phyloP scores from a whole-genome alignment of 176 grass and related monocot species.

The Juncus effusus region DNA sequence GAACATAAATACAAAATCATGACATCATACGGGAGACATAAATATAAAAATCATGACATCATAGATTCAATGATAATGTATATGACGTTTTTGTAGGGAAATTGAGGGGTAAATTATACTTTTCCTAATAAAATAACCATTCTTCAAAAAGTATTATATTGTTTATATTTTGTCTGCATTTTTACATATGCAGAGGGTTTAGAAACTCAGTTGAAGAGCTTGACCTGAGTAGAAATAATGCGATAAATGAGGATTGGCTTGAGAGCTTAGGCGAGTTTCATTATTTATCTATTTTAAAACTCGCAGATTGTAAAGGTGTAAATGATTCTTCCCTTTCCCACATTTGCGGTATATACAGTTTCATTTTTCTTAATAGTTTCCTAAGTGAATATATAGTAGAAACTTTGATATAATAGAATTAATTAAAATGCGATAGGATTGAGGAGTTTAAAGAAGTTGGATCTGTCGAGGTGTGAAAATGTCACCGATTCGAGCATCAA shows the following conservation, averaged over 20 bases:
- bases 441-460: slow-evolving; percentile 64
- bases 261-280: slow-evolving; percentile 57
- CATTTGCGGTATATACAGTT: slow-evolving; percentile 33
- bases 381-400: no score
- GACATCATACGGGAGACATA: no score
- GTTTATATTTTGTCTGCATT: background rate
- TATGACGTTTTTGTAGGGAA: no score
- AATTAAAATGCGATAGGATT: slow-evolving; percentile 25
- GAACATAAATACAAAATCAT: no score
- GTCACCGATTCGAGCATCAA: slow-evolving; percentile 55
- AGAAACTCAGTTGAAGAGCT: slow-evolving; percentile 46
- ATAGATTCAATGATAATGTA: no score
- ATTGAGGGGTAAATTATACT: no score
- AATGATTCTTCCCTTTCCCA: slow-evolving; percentile 44
- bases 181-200: slow-evolving; percentile 44
- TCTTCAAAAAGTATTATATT: background rate
- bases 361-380: background rate
- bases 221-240: slow-evolving; percentile 41
- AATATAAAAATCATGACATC: no score
- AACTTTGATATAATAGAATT: no score
- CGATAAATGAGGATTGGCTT: slow-evolving; percentile 56
- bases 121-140: no score
- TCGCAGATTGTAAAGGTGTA: slow-evolving; percentile 58
- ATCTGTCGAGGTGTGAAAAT: slow-evolving; percentile 66
- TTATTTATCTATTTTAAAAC: slow-evolving; percentile 37